Conservation (phyloP, 2,329 filamentous ascomycete species). For the Colletotrichum zoysiae region DNA sequence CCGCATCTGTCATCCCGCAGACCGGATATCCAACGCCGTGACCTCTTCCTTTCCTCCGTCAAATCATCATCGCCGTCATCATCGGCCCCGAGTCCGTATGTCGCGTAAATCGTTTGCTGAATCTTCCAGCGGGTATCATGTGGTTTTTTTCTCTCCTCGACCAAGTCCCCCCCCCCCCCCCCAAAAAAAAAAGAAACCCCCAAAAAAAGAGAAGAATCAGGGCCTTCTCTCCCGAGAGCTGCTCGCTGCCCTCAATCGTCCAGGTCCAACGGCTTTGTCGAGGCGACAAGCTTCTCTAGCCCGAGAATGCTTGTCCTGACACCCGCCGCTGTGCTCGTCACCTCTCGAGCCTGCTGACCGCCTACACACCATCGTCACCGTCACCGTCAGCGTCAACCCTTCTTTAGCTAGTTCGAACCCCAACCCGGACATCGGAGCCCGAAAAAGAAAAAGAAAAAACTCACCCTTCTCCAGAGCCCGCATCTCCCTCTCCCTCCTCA, state of each 20-base stretch:
- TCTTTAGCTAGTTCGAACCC: not conserved
- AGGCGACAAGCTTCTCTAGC: slow-evolving; percentile 34
- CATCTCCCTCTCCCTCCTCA: slow-evolving; percentile 23
- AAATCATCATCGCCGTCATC: not conserved
- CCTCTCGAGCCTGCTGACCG: not conserved
- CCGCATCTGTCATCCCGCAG: slow-evolving; percentile 10
- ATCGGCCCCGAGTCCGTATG: not conserved
- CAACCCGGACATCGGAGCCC: too few relatives aligned
- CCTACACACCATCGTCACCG: not conserved
- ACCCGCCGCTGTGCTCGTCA: slow-evolving; percentile 10
- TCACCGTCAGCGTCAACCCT: slow-evolving; percentile 2
- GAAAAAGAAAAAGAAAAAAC: too few relatives aligned
- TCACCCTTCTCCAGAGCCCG: not conserved
- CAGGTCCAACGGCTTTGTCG: slow-evolving; percentile 27
- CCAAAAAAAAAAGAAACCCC: too few relatives aligned
- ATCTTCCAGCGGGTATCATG: slow-evolving; percentile 12
- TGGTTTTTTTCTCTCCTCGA: too few relatives aligned
- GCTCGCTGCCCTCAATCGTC: slow-evolving; percentile 14
- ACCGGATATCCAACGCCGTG: slow-evolving; percentile 6
- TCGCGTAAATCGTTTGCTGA: not conserved
- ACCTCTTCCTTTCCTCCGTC: not conserved
- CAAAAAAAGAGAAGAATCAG: not conserved
- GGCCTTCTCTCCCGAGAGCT: not conserved
- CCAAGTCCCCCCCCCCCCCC: not conserved
- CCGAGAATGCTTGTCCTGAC: slow-evolving; percentile 36